Base-by-base conservation (phyloP, 2,329 filamentous ascomycete genomes). In the Fusarium odoratissimum region DNA sequence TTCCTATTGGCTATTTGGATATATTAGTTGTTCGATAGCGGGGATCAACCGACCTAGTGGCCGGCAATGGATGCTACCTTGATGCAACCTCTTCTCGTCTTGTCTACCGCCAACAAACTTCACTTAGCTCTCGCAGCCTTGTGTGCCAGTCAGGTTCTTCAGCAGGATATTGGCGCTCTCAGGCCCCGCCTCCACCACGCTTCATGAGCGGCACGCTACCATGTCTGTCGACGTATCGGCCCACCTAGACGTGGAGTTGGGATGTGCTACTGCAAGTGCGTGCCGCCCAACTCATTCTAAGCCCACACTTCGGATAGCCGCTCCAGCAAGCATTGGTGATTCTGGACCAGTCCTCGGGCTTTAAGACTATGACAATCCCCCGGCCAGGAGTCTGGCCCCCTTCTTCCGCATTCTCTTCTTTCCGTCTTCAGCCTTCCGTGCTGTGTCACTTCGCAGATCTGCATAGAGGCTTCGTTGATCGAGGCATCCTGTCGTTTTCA, bases 381-480 rank as follows among this genome's bases (percentile, higher is more conserved):
- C 67, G 71, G 75, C 75, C 78, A 74, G 74, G 73, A 65, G 72
- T 72, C 74, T 75, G 72, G 72, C 71, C 77, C 49, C 72, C 71
- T 74, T 75, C 69, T 74, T 81, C 75, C 77, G 71, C 76, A 78
- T 79, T 81, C 77, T 73, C 77, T 79, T 79, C 80, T 81, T 79
- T 77, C 62, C 67, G 74, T 77, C 77, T 78, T 69, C 75, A 72
- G 76, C 75, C 67, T 77, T 74, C 73, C 64, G 66, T 73, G 71
- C 75, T 75, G 72, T 73, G 44, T 74, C 72, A 76, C 60, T 77
- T 77, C 42, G 65, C 77, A 75, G 65, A 78, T 76, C 59, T 40
- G 67, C 79, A 80, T 79, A 77, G 64, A 74, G 79, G 61, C 78
- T 82, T 84, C 82, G 83, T 85, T 84, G 83, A 84, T 68, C 83